A percentile compares a stretch with the other conserved stretches of the same genome.
These are phyloP conservation scores for Prunus mume DNA, from an alignment of 306 rosid genomes.

Conservation along the genomic window DNA sequence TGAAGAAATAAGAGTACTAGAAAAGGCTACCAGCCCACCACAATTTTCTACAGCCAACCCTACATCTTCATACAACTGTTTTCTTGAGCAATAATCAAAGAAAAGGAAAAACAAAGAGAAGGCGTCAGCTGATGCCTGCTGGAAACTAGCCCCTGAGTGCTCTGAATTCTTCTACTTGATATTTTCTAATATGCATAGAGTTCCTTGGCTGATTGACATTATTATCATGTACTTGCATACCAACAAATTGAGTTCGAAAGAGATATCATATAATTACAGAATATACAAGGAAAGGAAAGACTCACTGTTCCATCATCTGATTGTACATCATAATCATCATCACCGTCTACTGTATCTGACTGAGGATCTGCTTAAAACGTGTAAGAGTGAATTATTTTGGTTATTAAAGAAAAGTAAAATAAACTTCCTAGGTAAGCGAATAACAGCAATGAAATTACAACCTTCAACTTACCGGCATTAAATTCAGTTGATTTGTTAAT, in stretches of 20 bases:
- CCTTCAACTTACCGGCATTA: constrained; percentile 58
- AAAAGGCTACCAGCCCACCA: neutral
- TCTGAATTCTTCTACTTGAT: neutral
- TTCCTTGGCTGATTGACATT: constrained; percentile 4
- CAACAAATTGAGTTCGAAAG: neutral
- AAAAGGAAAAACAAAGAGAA: neutral
- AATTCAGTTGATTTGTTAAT: constrained; percentile 41
- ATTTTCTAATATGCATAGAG: neutral
- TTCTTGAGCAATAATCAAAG: neutral
- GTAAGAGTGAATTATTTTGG: constrained; percentile 3
- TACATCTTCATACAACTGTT: neutral
- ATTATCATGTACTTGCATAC: neutral
- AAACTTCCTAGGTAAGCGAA: constrained; percentile 11
- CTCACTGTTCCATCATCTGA: constrained; percentile 69
- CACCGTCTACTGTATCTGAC: constrained; percentile 24
- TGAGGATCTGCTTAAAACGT: constrained; percentile 27
- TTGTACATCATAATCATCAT: constrained; percentile 58
- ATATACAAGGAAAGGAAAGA: constrained; percentile 13
- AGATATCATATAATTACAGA: neutral
- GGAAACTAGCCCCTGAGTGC: neutral
- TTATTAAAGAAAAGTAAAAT: constrained; percentile 11
- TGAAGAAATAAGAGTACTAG: neutral
- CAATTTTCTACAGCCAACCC: neutral
- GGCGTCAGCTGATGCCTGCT: neutral
- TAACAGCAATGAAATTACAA: constrained; percentile 5